These are phyloP conservation scores for Hydnomerulius pinastri DNA, from an alignment of 768 basidiomycete species.

Conservation along the genomic window DNA sequence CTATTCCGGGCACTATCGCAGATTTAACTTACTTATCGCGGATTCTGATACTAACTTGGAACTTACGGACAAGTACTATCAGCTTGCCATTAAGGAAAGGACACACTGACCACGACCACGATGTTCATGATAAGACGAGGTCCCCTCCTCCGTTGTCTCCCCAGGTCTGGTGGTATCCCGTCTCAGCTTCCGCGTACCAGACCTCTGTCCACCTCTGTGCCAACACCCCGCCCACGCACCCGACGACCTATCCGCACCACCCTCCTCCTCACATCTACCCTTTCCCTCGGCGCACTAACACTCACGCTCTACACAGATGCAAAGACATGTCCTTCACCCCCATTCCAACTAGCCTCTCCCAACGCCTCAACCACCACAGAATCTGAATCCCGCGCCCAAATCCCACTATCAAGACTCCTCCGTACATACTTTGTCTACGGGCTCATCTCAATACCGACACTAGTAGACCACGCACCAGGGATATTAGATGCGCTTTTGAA, in stretches of 20 bases:
- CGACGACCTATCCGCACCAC: slow-evolving; percentile 10
- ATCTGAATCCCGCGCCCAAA: slow-evolving; percentile 16
- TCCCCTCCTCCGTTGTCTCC: neutral
- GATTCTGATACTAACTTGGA: too few species aligned
- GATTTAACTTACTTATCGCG: too few species aligned
- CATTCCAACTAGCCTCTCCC: slow-evolving; percentile 12
- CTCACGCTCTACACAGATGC: slow-evolving; percentile 27
- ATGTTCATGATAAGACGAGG: slow-evolving; percentile 18
- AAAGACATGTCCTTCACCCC: slow-evolving; percentile 24
- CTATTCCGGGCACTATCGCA: too few species aligned
- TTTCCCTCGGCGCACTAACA: slow-evolving; percentile 17
- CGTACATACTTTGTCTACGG: slow-evolving; percentile 83
- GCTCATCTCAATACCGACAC: slow-evolving; percentile 70
- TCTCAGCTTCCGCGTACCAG: slow-evolving; percentile 3
- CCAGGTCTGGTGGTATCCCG: neutral
- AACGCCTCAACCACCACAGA: neutral
- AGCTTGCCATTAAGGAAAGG: too few species aligned
- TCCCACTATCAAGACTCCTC: slow-evolving; percentile 44
- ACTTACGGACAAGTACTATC: too few species aligned
- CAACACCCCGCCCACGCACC: slow-evolving; percentile 1
- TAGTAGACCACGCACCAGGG: slow-evolving; percentile 76
- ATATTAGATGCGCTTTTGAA: slow-evolving; percentile 55
- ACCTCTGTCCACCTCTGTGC: slow-evolving; percentile 2
- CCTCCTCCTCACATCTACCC: slow-evolving; percentile 16
- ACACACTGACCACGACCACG: neutral